Evolutionary conservation across 306 rosid genomes (phyloP), one percentile per base, ranked within the genome.

Genomic region (Cicer yamashitae): DNA sequence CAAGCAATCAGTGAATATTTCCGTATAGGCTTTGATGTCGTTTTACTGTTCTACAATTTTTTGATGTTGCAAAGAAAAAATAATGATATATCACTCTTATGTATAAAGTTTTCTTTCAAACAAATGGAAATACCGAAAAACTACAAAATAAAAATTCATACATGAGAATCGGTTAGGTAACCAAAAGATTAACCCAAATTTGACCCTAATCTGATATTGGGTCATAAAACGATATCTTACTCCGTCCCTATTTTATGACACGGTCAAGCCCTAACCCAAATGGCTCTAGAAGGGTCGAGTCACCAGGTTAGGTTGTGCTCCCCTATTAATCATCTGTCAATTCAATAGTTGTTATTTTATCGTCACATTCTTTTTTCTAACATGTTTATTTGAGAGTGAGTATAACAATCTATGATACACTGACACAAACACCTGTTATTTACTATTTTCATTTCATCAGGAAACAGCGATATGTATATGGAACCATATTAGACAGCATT

Each of bases 391-490:
- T 4, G n/a, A 56, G 8, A 20, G 9, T 4, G n/a, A 20, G 62
- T 56, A 0, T 30, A 30, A 30, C 37, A 30, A 30, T 30, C 37
- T 30, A 3, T 30, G 37, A 30, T 30, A 30, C 37, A 30, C 37
- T 30, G 37, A 30, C 37, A 30, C 37, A 30, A 30, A 30, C 37
- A 30, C 37, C 37, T 30, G 37, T 30, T 30, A 30, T 57, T 57
- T 59, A 60, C 60, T 39, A 5, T 69, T 64, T 67, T 18, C 45
- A 45, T 65, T 71, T 63, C 74, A 59, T 77, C 89, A 92, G 97
- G 88, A 94, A 87, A 77, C 96, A 90, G 75, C 89, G 66, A 40
- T 94, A 82, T 45, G 96, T 94, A 10, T 94, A 86, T 74, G 99
- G 97, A 59, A 94, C 96, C 82, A 82, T 22, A 67, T 82, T 91